These are phyloP conservation scores for Agaricus sinodeliciosus DNA, from an alignment of 768 basidiomycete genomes.

Conservation along the genomic window DNA sequence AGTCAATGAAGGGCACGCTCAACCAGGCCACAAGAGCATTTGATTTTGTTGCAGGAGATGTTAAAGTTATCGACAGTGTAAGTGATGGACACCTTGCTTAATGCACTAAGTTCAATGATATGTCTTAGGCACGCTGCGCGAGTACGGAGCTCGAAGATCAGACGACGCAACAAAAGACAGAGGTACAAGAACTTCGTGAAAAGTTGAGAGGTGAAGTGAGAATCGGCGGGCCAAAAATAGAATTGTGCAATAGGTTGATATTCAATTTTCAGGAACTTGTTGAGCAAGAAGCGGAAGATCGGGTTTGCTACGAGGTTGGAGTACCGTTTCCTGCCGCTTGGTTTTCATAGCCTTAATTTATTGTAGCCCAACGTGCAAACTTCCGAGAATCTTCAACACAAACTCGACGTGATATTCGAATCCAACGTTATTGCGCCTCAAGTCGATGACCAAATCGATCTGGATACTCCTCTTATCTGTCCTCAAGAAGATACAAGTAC, in stretches of 20 bases:
- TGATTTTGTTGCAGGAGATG: slow-evolving; percentile 35
- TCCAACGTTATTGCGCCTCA: slow-evolving; percentile 43
- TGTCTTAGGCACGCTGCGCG: slow-evolving; percentile 32
- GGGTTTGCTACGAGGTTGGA: slow-evolving; percentile 36
- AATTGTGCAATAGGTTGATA: slow-evolving; percentile 29
- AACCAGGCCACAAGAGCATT: slow-evolving; percentile 34
- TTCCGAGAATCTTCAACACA: slow-evolving; percentile 32
- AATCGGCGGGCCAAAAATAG: slow-evolving; percentile 31
- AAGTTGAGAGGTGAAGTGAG: slow-evolving; percentile 34
- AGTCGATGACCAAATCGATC: slow-evolving; percentile 15
- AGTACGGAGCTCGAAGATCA: slow-evolving; percentile 31
- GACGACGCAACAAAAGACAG: slow-evolving; percentile 29
- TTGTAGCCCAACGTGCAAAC: slow-evolving; percentile 37
- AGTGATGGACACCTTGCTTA: slow-evolving; percentile 8
- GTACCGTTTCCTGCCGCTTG: neutral
- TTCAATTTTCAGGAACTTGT: slow-evolving; percentile 29
- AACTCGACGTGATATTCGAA: slow-evolving; percentile 35
- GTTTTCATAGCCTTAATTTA: neutral
- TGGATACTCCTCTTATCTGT: slow-evolving; percentile 5
- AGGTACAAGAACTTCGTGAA: slow-evolving; percentile 27
- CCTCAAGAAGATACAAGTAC: neutral
- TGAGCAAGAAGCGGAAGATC: slow-evolving; percentile 29
- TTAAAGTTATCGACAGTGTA: slow-evolving; percentile 40
- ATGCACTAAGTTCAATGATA: neutral
- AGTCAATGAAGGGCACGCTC: slow-evolving; percentile 39